These are phyloP conservation scores for Pharus latifolius DNA, from an alignment of 176 grass and related monocot species.

Conservation along the genomic window DNA sequence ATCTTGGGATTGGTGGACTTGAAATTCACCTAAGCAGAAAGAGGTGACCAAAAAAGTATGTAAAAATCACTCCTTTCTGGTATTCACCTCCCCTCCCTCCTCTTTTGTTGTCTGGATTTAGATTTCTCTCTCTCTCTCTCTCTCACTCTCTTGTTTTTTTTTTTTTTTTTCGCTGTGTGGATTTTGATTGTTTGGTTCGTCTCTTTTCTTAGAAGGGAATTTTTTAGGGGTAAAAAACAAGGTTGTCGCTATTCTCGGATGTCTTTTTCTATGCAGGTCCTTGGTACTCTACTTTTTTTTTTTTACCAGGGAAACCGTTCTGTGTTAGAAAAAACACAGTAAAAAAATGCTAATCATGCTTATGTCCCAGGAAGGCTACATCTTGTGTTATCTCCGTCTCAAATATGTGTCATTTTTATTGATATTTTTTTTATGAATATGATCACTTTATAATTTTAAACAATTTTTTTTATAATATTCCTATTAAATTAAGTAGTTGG, in stretches of 20 bases:
- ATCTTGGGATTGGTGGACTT: background rate
- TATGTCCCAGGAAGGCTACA: too few relatives aligned
- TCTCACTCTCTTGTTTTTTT: background rate
- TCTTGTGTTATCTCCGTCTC: too few relatives aligned
- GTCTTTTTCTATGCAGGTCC: background rate
- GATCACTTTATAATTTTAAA: too few relatives aligned
- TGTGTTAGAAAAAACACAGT: too few relatives aligned
- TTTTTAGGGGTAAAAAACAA: constrained; percentile 7
- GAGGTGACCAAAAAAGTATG: background rate
- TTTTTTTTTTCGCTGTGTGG: background rate
- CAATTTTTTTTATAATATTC: too few relatives aligned
- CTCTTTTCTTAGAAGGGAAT: background rate
- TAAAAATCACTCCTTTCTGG: constrained; percentile 4
- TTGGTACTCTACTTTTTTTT: background rate
- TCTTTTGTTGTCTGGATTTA: background rate
- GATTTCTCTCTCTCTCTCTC: constrained; percentile 6
- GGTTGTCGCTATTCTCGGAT: background rate
- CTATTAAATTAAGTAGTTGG: too few relatives aligned
- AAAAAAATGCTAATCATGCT: too few relatives aligned
- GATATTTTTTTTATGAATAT: too few relatives aligned
- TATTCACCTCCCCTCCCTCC: background rate
- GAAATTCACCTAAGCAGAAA: constrained; percentile 1
- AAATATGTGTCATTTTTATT: too few relatives aligned
- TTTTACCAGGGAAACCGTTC: background rate
- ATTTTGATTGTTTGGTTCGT: background rate